A percentile compares a stretch with the other conserved stretches of the same genome.
Evolutionary conservation across 176 grass and related monocot species (phyloP).

Genomic region (Rhynchospora breviuscula): DNA sequence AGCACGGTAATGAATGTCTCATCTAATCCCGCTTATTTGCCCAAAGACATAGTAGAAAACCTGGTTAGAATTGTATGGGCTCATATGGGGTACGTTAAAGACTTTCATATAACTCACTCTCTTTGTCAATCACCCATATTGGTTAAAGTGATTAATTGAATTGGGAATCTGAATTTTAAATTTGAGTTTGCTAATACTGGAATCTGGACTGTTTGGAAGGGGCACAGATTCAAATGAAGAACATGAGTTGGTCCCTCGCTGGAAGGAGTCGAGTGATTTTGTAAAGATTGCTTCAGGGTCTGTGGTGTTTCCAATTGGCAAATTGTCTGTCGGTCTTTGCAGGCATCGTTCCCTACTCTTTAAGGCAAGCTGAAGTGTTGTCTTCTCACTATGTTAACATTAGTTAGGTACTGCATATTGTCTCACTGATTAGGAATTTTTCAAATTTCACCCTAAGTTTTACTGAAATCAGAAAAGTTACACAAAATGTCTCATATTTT

Average conservation of each 20-base stretch:
- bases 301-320: constrained; percentile 67
- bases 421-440: not conserved
- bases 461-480: not conserved
- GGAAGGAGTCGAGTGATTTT: constrained; percentile 44
- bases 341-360: constrained; percentile 65
- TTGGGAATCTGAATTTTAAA: not conserved
- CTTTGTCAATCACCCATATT: not conserved
- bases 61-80: constrained; percentile 52
- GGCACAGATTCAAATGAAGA: constrained; percentile 51
- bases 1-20: constrained; percentile 40
- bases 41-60: constrained; percentile 46
- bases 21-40: constrained; percentile 21
- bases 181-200: constrained; percentile 20
- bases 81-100: constrained; percentile 58
- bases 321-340: constrained; percentile 62
- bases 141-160: not conserved
- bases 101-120: not conserved
- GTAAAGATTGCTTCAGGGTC: constrained; percentile 55
- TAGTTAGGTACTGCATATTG: not conserved
- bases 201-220: constrained; percentile 28
- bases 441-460: not conserved
- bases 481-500: not conserved
- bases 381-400: not conserved
- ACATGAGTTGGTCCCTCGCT: constrained; percentile 36
- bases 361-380: constrained; percentile 43